Base-by-base conservation (phyloP, 2,329 filamentous ascomycete genomes). In the Xylaria hypoxylon region DNA sequence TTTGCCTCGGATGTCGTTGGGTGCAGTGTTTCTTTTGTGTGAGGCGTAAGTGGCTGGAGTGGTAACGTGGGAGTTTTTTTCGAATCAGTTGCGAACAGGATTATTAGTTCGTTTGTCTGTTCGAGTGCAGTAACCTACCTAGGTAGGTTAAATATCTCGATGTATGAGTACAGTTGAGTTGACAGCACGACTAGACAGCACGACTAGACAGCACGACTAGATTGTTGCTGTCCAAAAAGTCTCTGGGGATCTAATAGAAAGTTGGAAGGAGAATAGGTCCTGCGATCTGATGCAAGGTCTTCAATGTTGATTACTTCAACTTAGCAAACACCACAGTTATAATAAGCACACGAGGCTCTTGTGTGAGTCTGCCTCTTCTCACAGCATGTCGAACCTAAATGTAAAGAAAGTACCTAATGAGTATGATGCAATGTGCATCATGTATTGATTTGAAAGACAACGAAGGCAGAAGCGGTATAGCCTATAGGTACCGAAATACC, bases 1-100 rank as follows among this genome's bases (percentile, higher is more conserved):
- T 56, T 59, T 19, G 33, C 26, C 44, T 35, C 19, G n/a, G 55
- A 47, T 19, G 58, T 38, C 5, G 52, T 22, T 22, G 35, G 22
- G 42, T 22, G 24, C 24, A 28, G 31, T n/a, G 35, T n/a, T n/a
- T 13, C 15, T 28, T 40, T 38, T 53, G 10, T 10, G 52, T 58
- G 19, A 53, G 15, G 31, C 50, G 17, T 5, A 35, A 33, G 35
- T 24, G 5, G 22, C 15, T 33, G 19, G 6, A 6, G 26, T 50
- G 26, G 17, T 33, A 28, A 50, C 42, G 42, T 22, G 42, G 28
- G 17, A n/a, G n/a, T n/a, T n/a, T n/a, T n/a, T n/a, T 11, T 6
- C 42, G 42, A 45, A 45, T 45, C 13, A 22, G n/a, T 45, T 45
- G 42, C n/a, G 15, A 33, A 28, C 11, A 38, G 13, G 13, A 38